Evolutionary conservation across 306 rosid genomes (phyloP).

Genomic region (Datisca glomerata): DNA sequence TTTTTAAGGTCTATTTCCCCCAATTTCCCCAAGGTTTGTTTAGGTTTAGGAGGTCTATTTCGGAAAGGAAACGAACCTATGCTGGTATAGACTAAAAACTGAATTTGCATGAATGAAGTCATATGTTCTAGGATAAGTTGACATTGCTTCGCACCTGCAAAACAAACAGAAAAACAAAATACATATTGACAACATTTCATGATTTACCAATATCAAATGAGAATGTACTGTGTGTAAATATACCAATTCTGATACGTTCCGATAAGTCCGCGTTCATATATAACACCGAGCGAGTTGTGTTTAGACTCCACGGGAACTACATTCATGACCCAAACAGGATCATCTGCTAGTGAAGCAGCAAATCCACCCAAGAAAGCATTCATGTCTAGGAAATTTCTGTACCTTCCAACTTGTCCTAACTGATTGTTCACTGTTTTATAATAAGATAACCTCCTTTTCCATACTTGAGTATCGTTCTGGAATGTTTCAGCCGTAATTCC

Average conservation of each 20-base stretch:
- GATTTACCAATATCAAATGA: no score
- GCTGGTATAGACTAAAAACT: conserved; percentile 44
- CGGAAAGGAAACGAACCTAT: no score
- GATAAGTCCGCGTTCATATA: conserved; percentile 55
- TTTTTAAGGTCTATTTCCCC: no score
- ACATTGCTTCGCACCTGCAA: conserved; percentile 89
- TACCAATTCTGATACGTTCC: conserved; percentile 77
- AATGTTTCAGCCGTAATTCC: conserved; percentile 31
- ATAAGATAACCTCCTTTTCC: conserved; percentile 49
- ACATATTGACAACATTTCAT: no score
- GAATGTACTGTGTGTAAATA: no score
- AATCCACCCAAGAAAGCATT: conserved; percentile 70
- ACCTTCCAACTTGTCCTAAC: conserved; percentile 49
- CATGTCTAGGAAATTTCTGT: conserved; percentile 68
- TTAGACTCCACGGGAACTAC: conserved; percentile 50
- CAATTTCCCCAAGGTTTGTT: no score
- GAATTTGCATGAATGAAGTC: conserved; percentile 63
- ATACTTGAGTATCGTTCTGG: conserved; percentile 26
- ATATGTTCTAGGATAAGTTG: conserved; percentile 74
- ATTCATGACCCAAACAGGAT: conserved; percentile 80
- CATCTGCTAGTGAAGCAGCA: conserved; percentile 38
- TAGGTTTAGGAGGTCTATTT: no score
- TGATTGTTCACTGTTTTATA: conserved; percentile 38
- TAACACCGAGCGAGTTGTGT: conserved; percentile 49
- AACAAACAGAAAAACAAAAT: no score